Evolutionary conservation across 768 basidiomycete species (phyloP), one percentile per base, ranked within the genome.

Genomic region (Auricularia sp.): DNA sequence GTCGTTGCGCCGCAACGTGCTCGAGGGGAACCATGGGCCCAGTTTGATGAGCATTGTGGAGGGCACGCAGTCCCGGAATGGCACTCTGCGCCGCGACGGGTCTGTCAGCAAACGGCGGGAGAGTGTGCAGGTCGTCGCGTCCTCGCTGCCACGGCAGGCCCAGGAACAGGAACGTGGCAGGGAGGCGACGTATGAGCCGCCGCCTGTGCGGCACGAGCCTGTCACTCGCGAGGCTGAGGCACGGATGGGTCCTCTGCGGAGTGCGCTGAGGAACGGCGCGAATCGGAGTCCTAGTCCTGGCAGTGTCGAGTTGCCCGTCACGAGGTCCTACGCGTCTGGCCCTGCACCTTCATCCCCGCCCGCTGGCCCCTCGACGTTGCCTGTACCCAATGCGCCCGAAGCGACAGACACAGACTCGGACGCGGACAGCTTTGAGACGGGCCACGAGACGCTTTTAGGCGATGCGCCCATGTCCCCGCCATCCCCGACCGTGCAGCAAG

Each of bases 21-120:
- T 44, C 61, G 47, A 62, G 67, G 16, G 51, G 18, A 2, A 71
- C 66, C 21, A 69, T 69, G 47, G 62, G n/a, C 60, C 56, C 2
- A 86, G 81, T 53, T 73, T 88, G 70, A 85, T 89, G 86, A 84
- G 82, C 68, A 84, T 90, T 67, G 84, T 90, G 8, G 86, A 88
- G 69, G 81, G 78, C 64, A 83, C 88, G 56, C 72, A 12, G 56
- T 51, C 54, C 68, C 73, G 64, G 79, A 80, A 62, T 71, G 76
- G 64, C 62, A 70, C 29, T 64, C 69, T 53, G 68, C 71, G 72
- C 67, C 33, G 65, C 69, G 69, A 68, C 21, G 53, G 18, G 43
- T 34, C 47, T 18, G 43, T n/a, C 33, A 64, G 39, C 58, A 56
- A 29, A 60, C 64, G 69, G 65, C 65, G 69, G 68, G 70, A 70